Evolutionary conservation across 352 stramenopile species (phyloP).

Genomic region (Pythium utonaiense): DNA sequence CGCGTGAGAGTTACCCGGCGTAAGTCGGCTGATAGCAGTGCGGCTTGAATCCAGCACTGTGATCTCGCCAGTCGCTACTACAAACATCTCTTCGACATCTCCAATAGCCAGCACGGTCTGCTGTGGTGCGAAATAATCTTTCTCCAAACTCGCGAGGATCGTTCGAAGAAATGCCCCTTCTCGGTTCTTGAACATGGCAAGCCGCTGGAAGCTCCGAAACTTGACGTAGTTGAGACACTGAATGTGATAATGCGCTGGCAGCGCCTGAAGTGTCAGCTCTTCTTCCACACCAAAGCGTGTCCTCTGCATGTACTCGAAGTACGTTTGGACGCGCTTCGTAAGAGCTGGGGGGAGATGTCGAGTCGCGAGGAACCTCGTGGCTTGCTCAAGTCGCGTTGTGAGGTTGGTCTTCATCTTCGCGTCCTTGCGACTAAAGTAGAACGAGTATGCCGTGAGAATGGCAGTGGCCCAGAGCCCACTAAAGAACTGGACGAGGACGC

Average conservation of each 20-base stretch:
- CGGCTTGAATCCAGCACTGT: constrained; percentile 9
- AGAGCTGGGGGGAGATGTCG: constrained; percentile 36
- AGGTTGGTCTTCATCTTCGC: constrained; percentile 54
- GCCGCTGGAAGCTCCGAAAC: constrained; percentile 23
- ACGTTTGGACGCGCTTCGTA: constrained; percentile 33
- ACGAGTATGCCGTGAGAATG: constrained; percentile 65
- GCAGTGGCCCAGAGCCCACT: constrained; percentile 64
- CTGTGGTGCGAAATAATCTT: constrained; percentile 27
- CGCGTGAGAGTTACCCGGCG: constrained; percentile 20
- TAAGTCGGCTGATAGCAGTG: constrained; percentile 9
- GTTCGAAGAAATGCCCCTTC: constrained; percentile 26
- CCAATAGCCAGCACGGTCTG: constrained; percentile 18
- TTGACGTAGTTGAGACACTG: constrained; percentile 28
- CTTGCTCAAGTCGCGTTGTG: constrained; percentile 58
- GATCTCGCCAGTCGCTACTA: constrained; percentile 27
- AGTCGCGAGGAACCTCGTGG: constrained; percentile 42
- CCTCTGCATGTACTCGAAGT: constrained; percentile 75
- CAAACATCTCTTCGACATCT: constrained; percentile 27
- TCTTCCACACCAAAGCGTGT: constrained; percentile 42
- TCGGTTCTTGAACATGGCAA: constrained; percentile 23
- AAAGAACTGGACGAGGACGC: constrained; percentile 56
- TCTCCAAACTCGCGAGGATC: constrained; percentile 20
- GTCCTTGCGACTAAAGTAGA: constrained; percentile 71
- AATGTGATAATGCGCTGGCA: constrained; percentile 23
- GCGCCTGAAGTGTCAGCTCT: constrained; percentile 14